Evolutionary conservation across 164 flowering plant genomes (phyloP), one percentile per base, ranked within the genome.

Genomic region (Stephania cephalantha): DNA sequence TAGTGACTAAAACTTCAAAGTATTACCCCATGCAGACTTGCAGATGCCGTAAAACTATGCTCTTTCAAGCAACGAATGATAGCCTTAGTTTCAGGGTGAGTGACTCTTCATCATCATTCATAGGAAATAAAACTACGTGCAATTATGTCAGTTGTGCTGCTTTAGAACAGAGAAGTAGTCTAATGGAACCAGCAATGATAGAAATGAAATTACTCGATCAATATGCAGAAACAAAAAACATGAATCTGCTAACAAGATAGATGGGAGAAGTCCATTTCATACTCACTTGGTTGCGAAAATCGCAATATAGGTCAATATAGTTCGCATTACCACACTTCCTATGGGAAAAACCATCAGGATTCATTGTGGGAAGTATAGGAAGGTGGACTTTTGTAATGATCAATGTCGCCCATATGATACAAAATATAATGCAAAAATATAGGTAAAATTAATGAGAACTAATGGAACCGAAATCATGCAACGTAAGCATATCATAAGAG

Each of bases 41-140:
- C 99, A 75, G 99, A 95, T 64, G 93, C 99, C 52, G 93, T 87
- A 78, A 93, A 93, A 64, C 71, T 90, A 55, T 78, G 88, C 73
- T 90, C 82, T 82, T 82, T 87, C 83, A 82, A 58, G 98, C 99
- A 95, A 68, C 71, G 84, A 92, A 93, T 91, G 31, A 95, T 87
- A 83, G 99, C 99, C 81, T 82, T 91, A 74, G 99, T 91, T 85
- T 95, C 98, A 75, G 98, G 98, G 84, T 93, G 97, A 96, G 85
- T 25, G 35, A 64, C 61, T 78, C 78, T 81, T 81, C 63, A 78
- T 90, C 90, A 78, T 90, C 84, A 83, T 91, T 95, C 80, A 80
- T 35, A 31, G 87, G 80, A 79, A 90, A n/a, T n/a, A 91, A 83
- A 95, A 89, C 99, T 95, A 74, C n/a, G 79, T 50, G 52, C 73